phyloP scores from a whole-genome alignment of 768 basidiomycete genomes.

The Lactarius evosmus region DNA sequence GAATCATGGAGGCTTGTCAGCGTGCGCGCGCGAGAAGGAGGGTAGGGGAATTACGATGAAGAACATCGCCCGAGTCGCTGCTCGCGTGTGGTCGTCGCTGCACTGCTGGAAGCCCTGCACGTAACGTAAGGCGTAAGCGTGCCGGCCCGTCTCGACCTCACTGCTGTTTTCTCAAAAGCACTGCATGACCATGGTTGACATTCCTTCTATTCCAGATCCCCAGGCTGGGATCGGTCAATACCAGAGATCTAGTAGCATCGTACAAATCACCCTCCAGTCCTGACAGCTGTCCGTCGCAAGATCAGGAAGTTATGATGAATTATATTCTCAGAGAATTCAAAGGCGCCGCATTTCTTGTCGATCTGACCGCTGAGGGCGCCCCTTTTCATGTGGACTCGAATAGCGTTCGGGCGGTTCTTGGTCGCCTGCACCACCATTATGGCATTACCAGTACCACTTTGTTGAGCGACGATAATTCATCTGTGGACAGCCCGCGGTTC shows the following conservation, averaged over 20 bases:
- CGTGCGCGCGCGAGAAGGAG: not conserved
- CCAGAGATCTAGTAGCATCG: not conserved
- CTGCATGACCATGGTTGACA: no score
- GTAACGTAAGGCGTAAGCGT: no score
- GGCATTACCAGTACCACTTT: not conserved
- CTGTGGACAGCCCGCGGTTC: not conserved
- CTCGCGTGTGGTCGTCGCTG: not conserved
- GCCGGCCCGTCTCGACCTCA: no score
- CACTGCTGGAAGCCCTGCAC: not conserved
- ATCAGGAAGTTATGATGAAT: not conserved
- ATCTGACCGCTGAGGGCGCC: not conserved
- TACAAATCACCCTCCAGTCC: no score
- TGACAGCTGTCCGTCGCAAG: no score
- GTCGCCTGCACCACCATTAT: not conserved
- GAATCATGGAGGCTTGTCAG: constrained; percentile 3
- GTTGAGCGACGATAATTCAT: not conserved
- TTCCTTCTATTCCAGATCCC: no score
- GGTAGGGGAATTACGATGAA: constrained; percentile 21
- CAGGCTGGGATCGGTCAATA: not conserved
- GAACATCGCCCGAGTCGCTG: constrained; percentile 16
- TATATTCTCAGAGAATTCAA: not conserved
- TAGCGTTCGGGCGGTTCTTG: not conserved
- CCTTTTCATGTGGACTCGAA: not conserved
- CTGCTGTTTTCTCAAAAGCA: no score
- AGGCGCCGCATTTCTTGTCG: not conserved